Evolutionary conservation across 371 early-diverging fungal species (phyloP), one percentile per base, ranked within the genome.

Genomic region (Batkoa obscura): DNA sequence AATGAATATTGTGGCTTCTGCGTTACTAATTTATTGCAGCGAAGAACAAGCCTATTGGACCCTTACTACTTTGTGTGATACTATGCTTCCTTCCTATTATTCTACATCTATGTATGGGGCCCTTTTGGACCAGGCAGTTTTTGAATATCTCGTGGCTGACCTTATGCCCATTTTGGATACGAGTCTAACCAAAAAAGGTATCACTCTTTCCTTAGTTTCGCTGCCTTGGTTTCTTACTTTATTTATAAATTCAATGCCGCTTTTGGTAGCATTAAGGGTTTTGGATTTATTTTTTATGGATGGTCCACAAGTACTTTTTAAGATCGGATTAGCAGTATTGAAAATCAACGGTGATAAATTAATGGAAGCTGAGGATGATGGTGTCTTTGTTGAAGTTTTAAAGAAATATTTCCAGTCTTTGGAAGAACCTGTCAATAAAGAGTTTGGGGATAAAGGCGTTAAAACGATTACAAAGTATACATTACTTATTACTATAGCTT

Each of bases 1-100:
- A 0, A 97, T 97, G 98, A 96, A 96, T 66, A 90, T 96, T 64
- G 86, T 96, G 1, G 89, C 90, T 12, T 88, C 88, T 36, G 90
- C 91, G 0, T 70, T 97, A 48, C 70, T 97, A 41, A 89, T 97
- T 71, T 78, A 86, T 59, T 75, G 88, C 75, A 83, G 81, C 12
- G 96, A 97, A 66, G 95, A 94, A 66, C 95, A 96, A 62, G 92
- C 92, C 1, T 97, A 95, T 64, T 97, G 91, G 88, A 78, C 82
- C 1, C 65, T 97, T 42, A 79, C 84, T 23, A 81, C 90, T 6
- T 66, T 95, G 39, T 88, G 90, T 62, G 94, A 93, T 56, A 75
- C 81, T 23, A 66, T 92, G 62, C 73, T 93, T 33, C 94, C 95
- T 4, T 90, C 90, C 4, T 97, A 97, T 68, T 97, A 95, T 65